Base-by-base conservation (phyloP, 2,329 filamentous ascomycete genomes). In the Colletotrichum chrysophilum region DNA sequence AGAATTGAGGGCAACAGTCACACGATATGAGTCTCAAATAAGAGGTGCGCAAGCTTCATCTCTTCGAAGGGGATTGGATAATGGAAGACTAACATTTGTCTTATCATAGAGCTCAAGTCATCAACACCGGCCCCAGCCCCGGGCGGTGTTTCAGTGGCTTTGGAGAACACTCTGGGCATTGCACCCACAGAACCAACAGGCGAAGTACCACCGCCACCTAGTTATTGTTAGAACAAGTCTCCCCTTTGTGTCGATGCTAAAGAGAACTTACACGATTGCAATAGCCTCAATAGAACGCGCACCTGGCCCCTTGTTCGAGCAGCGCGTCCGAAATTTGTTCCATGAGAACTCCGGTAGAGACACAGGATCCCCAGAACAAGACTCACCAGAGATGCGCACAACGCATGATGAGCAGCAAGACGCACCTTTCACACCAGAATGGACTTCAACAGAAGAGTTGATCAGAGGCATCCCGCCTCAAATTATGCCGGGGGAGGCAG, bases 201-300 rank as follows among this genome's bases (percentile, higher is more conserved):
- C 24, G 74, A 76, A 30, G 74, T 76, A 12, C 74, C 70, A 5
- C 74, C 74, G 9, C 74, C 74, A 2, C 74, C 74, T 18, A 76
- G 74, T 7, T 76, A 76, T 43, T 71, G 74, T 38, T 12, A 58
- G 55, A 32, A 16, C 9, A 14, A 7, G 13, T 9, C 24, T 21
- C 10, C 26, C 9, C 52, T 34, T 30, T 18, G 4, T 2, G n/a
- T 21, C 12, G 3, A 30, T 36, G 55, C 28, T 4, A 4, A 5
- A 26, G 13, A 30, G 14, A 18, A n/a, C 38, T 48, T 10, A 70
- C 21, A 24, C 32, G 8, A 34, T 38, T 13, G 6, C 1, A 3
- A 64, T 13, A 76, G 74, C 74, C 26, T 76, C 74, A 12, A 76
- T 76, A 61, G 74, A 76, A 16, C 71, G 74, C 34, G 74, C 74